Evolutionary conservation across 495 filamentous ascomycete species (phyloP), one percentile per base, ranked within the genome.

Genomic region (Annulohypoxylon bovei): DNA sequence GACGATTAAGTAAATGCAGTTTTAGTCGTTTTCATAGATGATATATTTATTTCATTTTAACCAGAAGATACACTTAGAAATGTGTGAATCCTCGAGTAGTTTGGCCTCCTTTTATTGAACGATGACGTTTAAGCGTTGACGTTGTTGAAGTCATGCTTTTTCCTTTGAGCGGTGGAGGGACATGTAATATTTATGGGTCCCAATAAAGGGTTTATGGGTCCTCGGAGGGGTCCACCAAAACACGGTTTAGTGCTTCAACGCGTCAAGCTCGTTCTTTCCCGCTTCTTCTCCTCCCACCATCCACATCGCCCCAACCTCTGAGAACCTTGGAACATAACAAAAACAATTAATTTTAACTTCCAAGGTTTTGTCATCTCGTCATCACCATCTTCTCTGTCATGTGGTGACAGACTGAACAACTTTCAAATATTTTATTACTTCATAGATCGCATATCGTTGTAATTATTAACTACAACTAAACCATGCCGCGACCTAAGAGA

Each of bases 401-500:
- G 37, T 12, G 12, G 9, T 61, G 18, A 30, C 16, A 12, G 37
- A 42, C 1, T 20, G 3, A 4, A 0, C 6, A 58, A 7, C 7
- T 14, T 59, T 6, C 23, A 53, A 1, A 16, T 4, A 16, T 25
- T 30, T 55, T 55, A 72, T 37, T 60, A 23, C 25, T 40, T 14
- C 4, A 40, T 33, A 14, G n/a, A 53, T 47, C 39, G 6, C 46
- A 28, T 25, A 25, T 25, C 18, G 22, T 22, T 25, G 14, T 39
- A 49, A 52, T 52, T 23, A 39, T 25, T 12, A 42, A 47, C n/a
- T 53, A 8, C 28, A 2, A 40, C 16, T 4, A 58, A 63, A 20
- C 61, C 28, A 84, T 84, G 82, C 81, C 82, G 76, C 78, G 81
- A 64, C 81, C 81, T 23, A 78, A 77, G 62, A 76, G 78, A 58